These are phyloP conservation scores for Penicillium aurantiogriseum DNA, from an alignment of 2,329 filamentous ascomycete genomes.

Conservation along the genomic window DNA sequence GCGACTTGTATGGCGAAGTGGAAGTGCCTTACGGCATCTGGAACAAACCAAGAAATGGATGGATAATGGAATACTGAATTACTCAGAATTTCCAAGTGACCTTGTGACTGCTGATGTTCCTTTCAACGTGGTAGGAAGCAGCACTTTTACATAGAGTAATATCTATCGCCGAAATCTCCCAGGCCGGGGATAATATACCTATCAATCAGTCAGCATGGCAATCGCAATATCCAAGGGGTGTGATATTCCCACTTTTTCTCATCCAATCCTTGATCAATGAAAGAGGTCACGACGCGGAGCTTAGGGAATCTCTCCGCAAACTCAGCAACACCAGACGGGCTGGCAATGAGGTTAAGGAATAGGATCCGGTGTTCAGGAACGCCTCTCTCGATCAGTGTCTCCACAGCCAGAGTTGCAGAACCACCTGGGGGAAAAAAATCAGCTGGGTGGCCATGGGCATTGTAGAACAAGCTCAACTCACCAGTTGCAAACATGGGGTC, in stretches of 20 bases:
- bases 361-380: conserved; percentile 94
- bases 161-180: conserved; percentile 93
- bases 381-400: conserved; percentile 83
- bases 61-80: not conserved
- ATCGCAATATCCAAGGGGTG: not conserved
- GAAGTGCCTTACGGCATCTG: conserved; percentile 1
- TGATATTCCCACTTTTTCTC: conserved; percentile 79
- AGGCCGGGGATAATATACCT: conserved; percentile 95
- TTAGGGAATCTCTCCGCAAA: conserved; percentile 89
- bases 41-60: not conserved
- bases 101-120: conserved; percentile 2
- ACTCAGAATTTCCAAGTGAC: conserved; percentile 2
- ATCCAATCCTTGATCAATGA: conserved; percentile 93
- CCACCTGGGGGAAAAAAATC: conserved; percentile 60
- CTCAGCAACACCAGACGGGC: conserved; percentile 83
- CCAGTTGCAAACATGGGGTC: conserved; percentile 99
- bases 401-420: conserved; percentile 94
- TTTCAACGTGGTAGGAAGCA: conserved; percentile 1
- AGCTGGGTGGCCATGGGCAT: conserved; percentile 6
- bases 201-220: conserved; percentile 22
- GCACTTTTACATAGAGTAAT: conserved; percentile 74
- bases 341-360: conserved; percentile 97
- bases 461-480: conserved; percentile 37
- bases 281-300: conserved; percentile 88
- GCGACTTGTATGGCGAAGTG: conserved; percentile 1